Conservation (phyloP, 1,284 basidiomycete genomes). For the Termitomyces sp. region DNA sequence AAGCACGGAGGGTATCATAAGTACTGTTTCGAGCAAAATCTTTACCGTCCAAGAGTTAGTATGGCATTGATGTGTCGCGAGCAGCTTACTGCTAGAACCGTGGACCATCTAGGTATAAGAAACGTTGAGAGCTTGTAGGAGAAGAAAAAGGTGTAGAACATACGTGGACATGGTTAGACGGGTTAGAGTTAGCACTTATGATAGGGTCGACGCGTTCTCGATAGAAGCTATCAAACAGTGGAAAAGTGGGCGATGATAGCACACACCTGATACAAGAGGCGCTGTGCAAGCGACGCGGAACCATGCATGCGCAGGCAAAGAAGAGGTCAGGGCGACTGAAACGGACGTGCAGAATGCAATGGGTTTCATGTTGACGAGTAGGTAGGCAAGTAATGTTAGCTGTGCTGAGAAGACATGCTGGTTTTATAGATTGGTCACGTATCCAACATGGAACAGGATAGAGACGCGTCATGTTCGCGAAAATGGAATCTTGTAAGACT, state of each 20-base stretch:
- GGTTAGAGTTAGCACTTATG: constrained; percentile 31
- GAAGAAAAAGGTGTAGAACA: constrained; percentile 14
- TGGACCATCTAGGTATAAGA: constrained; percentile 26
- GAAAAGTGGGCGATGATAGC: background rate
- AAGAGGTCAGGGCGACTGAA: constrained; percentile 11
- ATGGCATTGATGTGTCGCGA: background rate
- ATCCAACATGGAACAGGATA: background rate
- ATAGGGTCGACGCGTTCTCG: constrained; percentile 43
- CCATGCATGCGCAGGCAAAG: constrained; percentile 29
- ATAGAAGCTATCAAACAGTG: background rate
- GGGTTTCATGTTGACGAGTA: constrained; percentile 9
- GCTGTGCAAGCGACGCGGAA: constrained; percentile 36
- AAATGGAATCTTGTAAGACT: background rate
- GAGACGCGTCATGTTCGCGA: background rate
- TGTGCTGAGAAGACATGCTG: background rate
- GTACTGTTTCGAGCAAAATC: constrained; percentile 32
- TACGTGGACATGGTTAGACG: constrained; percentile 38
- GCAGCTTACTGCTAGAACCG: constrained; percentile 27
- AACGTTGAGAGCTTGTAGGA: background rate
- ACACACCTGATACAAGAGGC: constrained; percentile 32
- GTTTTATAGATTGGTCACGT: constrained; percentile 6
- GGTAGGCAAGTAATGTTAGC: background rate
- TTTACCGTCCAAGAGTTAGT: constrained; percentile 4
- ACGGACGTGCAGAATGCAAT: constrained; percentile 10
- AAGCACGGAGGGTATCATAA: constrained; percentile 30